Evolutionary conservation across 2,329 filamentous ascomycete species (phyloP).

Genomic region (Aureobasidium sp.): DNA sequence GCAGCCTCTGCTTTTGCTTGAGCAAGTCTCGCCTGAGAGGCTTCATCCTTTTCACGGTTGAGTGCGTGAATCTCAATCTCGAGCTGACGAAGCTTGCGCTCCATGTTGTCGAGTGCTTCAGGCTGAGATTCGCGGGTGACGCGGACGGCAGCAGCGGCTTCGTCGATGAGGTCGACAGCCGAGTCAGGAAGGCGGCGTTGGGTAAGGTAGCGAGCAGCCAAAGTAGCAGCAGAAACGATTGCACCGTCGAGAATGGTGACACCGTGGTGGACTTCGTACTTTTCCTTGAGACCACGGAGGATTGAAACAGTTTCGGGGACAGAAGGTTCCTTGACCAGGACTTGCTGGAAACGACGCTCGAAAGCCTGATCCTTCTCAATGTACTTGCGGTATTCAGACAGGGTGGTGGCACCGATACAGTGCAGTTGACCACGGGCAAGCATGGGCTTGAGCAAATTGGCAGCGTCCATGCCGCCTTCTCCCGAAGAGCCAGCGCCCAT

Average conservation of each 20-base stretch:
- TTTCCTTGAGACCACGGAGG: slow-evolving; percentile 94
- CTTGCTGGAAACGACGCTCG: slow-evolving; percentile 97
- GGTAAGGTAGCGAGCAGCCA: slow-evolving; percentile 90
- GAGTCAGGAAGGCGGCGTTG: slow-evolving; percentile 87
- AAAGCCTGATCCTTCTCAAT: slow-evolving; percentile 98
- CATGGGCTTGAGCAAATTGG: slow-evolving; percentile 97
- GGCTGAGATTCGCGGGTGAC: slow-evolving; percentile 95
- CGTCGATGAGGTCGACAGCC: slow-evolving; percentile 91
- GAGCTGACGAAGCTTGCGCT: slow-evolving; percentile 80
- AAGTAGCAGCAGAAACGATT: slow-evolving; percentile 81
- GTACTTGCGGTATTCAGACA: slow-evolving; percentile 95
- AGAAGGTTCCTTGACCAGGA: slow-evolving; percentile 87
- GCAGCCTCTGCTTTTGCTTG: slow-evolving; percentile 83
- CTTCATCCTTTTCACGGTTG: slow-evolving; percentile 87
- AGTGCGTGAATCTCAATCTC: slow-evolving; percentile 97
- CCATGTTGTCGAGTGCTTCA: slow-evolving; percentile 88
- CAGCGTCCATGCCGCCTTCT: slow-evolving; percentile 97
- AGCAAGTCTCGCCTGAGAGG: slow-evolving; percentile 72
- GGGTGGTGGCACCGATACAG: slow-evolving; percentile 93
- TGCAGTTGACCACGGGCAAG: slow-evolving; percentile 91
- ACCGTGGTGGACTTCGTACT: slow-evolving; percentile 96
- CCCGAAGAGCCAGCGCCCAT: slow-evolving; percentile 95
- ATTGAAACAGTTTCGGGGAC: slow-evolving; percentile 92
- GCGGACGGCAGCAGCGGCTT: slow-evolving; percentile 91
- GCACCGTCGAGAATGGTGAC: slow-evolving; percentile 93